Conservation (phyloP, 2,329 filamentous ascomycete genomes). For the Aspergillus caelatus region DNA sequence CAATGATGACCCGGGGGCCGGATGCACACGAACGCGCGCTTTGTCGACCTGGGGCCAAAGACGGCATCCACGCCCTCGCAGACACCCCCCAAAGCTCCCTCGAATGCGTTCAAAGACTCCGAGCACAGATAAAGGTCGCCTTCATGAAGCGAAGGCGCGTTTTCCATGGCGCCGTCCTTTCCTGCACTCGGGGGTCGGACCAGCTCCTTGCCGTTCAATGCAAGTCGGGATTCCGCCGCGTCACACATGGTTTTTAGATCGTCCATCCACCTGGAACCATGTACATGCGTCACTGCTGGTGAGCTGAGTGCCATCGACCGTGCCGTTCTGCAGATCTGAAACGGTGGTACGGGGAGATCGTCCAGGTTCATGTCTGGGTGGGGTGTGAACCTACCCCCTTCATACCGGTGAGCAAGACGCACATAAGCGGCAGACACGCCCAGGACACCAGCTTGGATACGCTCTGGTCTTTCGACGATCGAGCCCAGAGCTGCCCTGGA, state of each 20-base stretch:
- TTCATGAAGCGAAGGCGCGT: conserved; percentile 68
- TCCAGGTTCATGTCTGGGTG: conserved; percentile 63
- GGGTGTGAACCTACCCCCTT: conserved; percentile 68
- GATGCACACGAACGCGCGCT: conserved; percentile 86
- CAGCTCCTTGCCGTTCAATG: conserved; percentile 76
- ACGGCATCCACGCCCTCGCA: conserved; percentile 90
- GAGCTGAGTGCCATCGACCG: conserved; percentile 72
- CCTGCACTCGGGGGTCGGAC: conserved; percentile 57
- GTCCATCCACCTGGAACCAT: conserved; percentile 90
- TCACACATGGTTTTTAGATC: conserved; percentile 86
- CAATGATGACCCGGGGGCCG: conserved; percentile 95
- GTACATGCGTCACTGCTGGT: conserved; percentile 82
- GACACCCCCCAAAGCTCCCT: conserved; percentile 88
- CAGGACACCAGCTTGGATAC: conserved; percentile 79
- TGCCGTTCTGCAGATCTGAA: conserved; percentile 80
- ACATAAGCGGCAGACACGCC: conserved; percentile 89
- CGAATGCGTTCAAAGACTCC: conserved; percentile 83
- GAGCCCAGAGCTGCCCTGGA: conserved; percentile 70
- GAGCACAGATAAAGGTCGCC: conserved; percentile 89
- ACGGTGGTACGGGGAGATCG: conserved; percentile 67
- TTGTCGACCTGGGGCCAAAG: conserved; percentile 66
- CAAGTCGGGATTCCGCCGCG: conserved; percentile 75
- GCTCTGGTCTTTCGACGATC: conserved; percentile 92
- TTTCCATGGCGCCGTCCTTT: conserved; percentile 44
- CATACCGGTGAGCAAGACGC: conserved; percentile 79